Conservation (phyloP, 768 basidiomycete genomes). For the Lentinula sp. region DNA sequence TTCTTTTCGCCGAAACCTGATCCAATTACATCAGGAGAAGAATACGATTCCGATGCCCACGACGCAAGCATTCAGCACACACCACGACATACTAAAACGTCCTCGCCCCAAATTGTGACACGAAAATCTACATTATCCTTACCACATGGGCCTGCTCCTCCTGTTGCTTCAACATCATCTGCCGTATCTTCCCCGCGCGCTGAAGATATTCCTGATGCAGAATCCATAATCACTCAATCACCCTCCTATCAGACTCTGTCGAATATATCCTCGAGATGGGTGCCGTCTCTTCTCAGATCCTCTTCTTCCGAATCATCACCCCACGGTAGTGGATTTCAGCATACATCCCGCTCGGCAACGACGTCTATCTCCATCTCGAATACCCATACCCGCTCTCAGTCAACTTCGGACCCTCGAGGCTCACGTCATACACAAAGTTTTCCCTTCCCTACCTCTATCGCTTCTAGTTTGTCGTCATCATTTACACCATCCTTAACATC, state of each 20-base stretch:
- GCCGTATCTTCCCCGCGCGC: slow-evolving; percentile 13
- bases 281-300: slow-evolving; percentile 38
- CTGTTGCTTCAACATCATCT: slow-evolving; percentile 18
- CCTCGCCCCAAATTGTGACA: slow-evolving; percentile 25
- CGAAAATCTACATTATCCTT: slow-evolving; percentile 23
- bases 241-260: slow-evolving; percentile 37
- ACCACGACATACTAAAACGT: slow-evolving; percentile 15
- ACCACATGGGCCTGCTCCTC: slow-evolving; percentile 13
- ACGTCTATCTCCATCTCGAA: neutral
- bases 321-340: neutral
- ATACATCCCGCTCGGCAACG: neutral
- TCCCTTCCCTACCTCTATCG: neutral
- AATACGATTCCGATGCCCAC: neutral
- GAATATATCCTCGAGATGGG: slow-evolving; percentile 42
- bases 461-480: neutral
- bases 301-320: neutral
- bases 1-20: slow-evolving; percentile 4
- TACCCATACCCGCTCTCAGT: slow-evolving; percentile 4
- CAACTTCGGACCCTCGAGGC: neutral
- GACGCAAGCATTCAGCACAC: neutral
- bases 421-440: neutral
- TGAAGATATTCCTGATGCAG: slow-evolving; percentile 1
- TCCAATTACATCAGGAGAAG: neutral
- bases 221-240: neutral
- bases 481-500: neutral